A percentile compares a stretch with the other conserved stretches of the same genome.
phyloP scores from a whole-genome alignment of 345 rosid species.

The Rubroshorea leprosula region DNA sequence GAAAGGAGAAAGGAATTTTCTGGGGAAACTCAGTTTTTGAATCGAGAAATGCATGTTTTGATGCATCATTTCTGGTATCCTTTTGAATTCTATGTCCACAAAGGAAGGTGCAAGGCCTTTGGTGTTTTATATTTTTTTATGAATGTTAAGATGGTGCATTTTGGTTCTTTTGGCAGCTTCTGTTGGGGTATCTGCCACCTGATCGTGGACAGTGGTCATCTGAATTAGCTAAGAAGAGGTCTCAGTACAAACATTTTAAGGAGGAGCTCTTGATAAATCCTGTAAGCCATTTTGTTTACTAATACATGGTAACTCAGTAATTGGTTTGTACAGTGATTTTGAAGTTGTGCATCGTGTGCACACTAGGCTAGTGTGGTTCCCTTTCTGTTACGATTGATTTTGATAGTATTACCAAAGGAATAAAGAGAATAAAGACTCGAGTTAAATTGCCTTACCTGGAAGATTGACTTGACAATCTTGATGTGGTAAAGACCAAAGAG shows the following conservation, averaged over 20 bases:
- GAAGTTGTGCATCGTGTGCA: background rate
- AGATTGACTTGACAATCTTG: background rate
- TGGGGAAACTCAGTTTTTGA: background rate
- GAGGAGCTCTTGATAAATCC: conserved; percentile 93
- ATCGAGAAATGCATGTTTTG: background rate
- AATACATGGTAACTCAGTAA: background rate
- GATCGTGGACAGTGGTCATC: conserved; percentile 77
- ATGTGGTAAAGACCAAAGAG: background rate
- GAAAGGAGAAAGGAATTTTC: background rate
- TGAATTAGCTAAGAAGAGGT: conserved; percentile 81
- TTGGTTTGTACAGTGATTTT: background rate
- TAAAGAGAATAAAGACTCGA: background rate
- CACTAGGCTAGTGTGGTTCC: background rate
- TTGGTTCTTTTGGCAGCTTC: conserved; percentile 49
- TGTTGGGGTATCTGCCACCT: conserved; percentile 73
- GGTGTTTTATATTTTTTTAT: background rate
- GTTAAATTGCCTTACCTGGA: background rate
- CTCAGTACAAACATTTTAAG: conserved; percentile 84
- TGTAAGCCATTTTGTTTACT: conserved; percentile 39
- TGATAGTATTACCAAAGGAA: background rate
- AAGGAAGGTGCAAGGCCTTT: background rate
- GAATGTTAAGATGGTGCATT: background rate
- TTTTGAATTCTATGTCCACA: background rate
- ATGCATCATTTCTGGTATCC: background rate
- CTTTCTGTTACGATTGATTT: background rate